Percentiles rank a stretch among this genome's conserved stretches.
These are phyloP conservation scores for Penicillium pancosmium DNA, from an alignment of 495 filamentous ascomycete species.

Conservation along the genomic window DNA sequence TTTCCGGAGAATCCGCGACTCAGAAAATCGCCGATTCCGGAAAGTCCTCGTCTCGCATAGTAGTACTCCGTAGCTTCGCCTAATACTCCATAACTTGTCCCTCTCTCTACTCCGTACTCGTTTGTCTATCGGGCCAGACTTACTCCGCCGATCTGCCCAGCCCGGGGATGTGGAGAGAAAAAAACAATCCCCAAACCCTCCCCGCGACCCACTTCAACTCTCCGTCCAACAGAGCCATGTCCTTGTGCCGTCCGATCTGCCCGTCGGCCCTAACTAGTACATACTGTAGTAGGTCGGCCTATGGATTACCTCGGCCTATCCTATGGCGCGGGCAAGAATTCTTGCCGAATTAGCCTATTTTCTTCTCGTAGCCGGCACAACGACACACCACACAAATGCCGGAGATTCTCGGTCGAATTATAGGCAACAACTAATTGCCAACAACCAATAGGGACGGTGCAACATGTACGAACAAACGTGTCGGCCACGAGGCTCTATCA, in stretches of 20 bases:
- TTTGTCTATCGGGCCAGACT: neutral
- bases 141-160: constrained; percentile 2
- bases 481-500: constrained; percentile 11
- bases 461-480: neutral
- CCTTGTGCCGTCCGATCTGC: neutral
- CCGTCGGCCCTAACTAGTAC: constrained; percentile 5
- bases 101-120: neutral
- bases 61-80: too few species aligned
- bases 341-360: constrained; percentile 15
- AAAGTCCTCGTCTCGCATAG: neutral
- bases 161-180: neutral
- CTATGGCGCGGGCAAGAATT: neutral
- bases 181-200: neutral
- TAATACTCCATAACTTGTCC: neutral
- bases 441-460: neutral
- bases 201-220: constrained; percentile 6
- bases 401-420: neutral
- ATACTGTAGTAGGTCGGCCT: constrained; percentile 1
- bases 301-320: constrained; percentile 8
- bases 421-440: too few species aligned
- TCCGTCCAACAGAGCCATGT: neutral
- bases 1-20: neutral
- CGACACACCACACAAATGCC: neutral
- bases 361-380: neutral
- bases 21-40: neutral